These are phyloP conservation scores for Wickerhamiella azyma DNA, from an alignment of 805 yeast species.

Conservation along the genomic window DNA sequence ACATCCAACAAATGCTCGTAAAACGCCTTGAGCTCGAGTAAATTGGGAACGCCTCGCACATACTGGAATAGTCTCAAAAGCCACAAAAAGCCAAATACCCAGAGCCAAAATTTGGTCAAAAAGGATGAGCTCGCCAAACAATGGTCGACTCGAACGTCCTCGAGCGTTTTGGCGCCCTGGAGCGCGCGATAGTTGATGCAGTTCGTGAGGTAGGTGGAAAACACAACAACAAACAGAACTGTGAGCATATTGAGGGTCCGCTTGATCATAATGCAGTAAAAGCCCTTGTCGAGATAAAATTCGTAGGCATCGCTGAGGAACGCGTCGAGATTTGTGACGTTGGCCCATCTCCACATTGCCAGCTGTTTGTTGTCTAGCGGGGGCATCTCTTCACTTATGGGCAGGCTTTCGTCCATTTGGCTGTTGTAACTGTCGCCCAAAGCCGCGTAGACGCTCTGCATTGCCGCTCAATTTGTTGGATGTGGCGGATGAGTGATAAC, in stretches of 20 bases:
- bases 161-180: constrained; percentile 20
- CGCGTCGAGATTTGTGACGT: constrained; percentile 78
- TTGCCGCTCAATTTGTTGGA: neutral
- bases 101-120: constrained; percentile 43
- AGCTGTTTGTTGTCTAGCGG: constrained; percentile 45
- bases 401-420: neutral
- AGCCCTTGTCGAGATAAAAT: constrained; percentile 78
- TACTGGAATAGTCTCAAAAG: constrained; percentile 29
- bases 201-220: constrained; percentile 65
- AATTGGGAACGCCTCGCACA: constrained; percentile 47
- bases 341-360: constrained; percentile 94
- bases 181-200: constrained; percentile 59
- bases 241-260: constrained; percentile 57
- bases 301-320: constrained; percentile 71
- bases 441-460: neutral
- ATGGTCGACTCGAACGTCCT: constrained; percentile 33
- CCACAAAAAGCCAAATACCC: constrained; percentile 41
- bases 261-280: constrained; percentile 57
- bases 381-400: neutral
- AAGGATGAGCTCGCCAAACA: constrained; percentile 37
- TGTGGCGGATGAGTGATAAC: neutral
- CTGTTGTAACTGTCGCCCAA: neutral
- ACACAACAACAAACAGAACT: constrained; percentile 61
- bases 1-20: constrained; percentile 59
- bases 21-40: constrained; percentile 64